Base-by-base conservation (phyloP, 176 grass and related monocot species). In the Juncus inflexus region DNA sequence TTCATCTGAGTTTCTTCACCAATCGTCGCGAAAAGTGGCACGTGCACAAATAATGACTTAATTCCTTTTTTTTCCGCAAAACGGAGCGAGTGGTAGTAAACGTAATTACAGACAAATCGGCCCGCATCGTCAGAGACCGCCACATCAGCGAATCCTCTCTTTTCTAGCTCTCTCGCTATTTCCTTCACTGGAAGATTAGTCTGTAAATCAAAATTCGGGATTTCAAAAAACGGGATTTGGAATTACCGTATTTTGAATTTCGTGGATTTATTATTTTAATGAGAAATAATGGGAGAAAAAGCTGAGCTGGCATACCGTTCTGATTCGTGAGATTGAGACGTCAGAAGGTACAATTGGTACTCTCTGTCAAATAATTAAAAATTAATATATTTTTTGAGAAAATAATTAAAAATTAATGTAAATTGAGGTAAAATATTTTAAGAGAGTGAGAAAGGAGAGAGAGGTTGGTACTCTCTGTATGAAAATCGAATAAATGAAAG, bases 41-140 rank as follows among this genome's bases (percentile, higher is more conserved):
- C 85, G 68, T 94, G 90, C 43, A 94, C 90, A 35, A 94, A 94
- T 13, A 94, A 75, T 40, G 90, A 94, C 54, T 94, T 94, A 37
- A 94, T 85, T 52, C 78, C 68, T 0, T 83, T 68, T 55, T 89
- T 67, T 69, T 89, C 90, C 2, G 73, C 78, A 8, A 94, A 94
- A 79, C 79, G 72, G 62, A 94, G 90, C 3, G 90, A 94, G 37
- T 83, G 81, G 64, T 94, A 94, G 73, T 94, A 94, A 63, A 89
- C 82, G n/a, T 85, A 94, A 54, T 94, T 94, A 75, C 90, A 94
- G 12, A 94, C 85, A 11, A 89, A 94, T 53, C 85, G 63, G 10
- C 79, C 90, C 12, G 90, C 85, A 0, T 94, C 90, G 63, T 89
- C 75, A 35, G 90, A 94, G 43, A 73, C 64, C 76, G 82, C 60